phyloP scores from a whole-genome alignment of 345 rosid species.

The Pistacia integerrima region DNA sequence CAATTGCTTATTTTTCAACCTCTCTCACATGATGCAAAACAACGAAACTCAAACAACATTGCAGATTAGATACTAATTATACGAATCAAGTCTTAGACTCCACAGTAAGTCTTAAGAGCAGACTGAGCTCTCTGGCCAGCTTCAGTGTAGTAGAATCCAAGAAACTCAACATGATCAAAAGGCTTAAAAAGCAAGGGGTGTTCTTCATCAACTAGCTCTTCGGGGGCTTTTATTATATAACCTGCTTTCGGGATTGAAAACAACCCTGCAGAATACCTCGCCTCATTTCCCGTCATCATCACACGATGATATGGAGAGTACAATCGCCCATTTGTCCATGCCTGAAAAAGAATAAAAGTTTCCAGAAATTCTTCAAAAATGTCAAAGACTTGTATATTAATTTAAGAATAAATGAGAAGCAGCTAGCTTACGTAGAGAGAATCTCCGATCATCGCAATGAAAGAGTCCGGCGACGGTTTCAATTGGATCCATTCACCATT shows the following conservation, averaged over 20 bases:
- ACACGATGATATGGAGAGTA: slow-evolving; percentile 67
- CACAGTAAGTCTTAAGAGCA: slow-evolving; percentile 49
- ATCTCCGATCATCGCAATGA: slow-evolving; percentile 57
- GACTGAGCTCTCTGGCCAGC: slow-evolving; percentile 43
- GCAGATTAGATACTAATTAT: neutral
- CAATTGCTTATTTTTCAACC: no score
- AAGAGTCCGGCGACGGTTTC: slow-evolving; percentile 53
- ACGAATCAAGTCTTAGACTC: neutral
- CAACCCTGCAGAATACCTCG: slow-evolving; percentile 59
- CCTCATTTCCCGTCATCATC: slow-evolving; percentile 60
- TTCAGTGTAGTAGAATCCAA: slow-evolving; percentile 41
- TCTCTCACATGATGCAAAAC: no score
- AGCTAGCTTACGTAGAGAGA: slow-evolving; percentile 42
- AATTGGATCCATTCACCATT: slow-evolving; percentile 50
- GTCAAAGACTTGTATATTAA: no score
- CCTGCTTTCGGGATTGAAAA: slow-evolving; percentile 61
- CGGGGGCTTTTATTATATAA: slow-evolving; percentile 42
- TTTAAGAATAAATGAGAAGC: neutral
- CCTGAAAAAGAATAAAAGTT: slow-evolving; percentile 35
- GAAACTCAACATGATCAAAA: slow-evolving; percentile 54
- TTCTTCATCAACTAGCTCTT: slow-evolving; percentile 55
- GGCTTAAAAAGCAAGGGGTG: slow-evolving; percentile 59
- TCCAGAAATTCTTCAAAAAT: no score
- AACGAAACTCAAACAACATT: neutral
- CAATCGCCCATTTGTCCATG: slow-evolving; percentile 62